Conservation (phyloP, 78 protist species). For the Dictyostelium intermedium region DNA sequence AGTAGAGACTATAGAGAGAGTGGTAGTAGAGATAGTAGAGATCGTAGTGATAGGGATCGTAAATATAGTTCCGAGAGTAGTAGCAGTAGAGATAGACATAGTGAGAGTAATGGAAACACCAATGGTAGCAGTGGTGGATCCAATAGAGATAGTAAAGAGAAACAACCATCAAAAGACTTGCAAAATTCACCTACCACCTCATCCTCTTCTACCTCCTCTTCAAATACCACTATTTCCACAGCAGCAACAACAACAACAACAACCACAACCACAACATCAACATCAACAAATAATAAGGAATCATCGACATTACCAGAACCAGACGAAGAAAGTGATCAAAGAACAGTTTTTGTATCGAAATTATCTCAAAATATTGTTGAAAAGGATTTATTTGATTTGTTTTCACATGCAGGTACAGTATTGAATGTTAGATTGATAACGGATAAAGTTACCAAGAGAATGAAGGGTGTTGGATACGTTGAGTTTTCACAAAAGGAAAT, state of each 20-base stretch:
- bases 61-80: not conserved
- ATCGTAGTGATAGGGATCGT: slow-evolving; percentile 1
- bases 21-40: not conserved
- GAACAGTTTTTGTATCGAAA: slow-evolving; percentile 56
- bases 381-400: slow-evolving; percentile 28
- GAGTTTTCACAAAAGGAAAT: slow-evolving; percentile 9
- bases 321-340: slow-evolving; percentile 48
- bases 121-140: not conserved
- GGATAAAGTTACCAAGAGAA: slow-evolving; percentile 31
- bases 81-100: not conserved
- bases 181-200: not conserved
- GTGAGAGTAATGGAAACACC: not conserved
- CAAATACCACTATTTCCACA: not conserved
- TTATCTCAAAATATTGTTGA: slow-evolving; percentile 31
- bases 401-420: slow-evolving; percentile 52
- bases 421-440: slow-evolving; percentile 23
- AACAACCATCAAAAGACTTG: not conserved
- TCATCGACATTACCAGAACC: slow-evolving; percentile 33
- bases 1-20: not conserved
- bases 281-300: not conserved
- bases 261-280: not conserved
- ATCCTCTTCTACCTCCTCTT: not conserved
- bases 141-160: not conserved
- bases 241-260: not conserved
- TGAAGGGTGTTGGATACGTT: slow-evolving; percentile 69